phyloP scores from a whole-genome alignment of 2,329 filamentous ascomycete genomes.

The Geosmithia flava region DNA sequence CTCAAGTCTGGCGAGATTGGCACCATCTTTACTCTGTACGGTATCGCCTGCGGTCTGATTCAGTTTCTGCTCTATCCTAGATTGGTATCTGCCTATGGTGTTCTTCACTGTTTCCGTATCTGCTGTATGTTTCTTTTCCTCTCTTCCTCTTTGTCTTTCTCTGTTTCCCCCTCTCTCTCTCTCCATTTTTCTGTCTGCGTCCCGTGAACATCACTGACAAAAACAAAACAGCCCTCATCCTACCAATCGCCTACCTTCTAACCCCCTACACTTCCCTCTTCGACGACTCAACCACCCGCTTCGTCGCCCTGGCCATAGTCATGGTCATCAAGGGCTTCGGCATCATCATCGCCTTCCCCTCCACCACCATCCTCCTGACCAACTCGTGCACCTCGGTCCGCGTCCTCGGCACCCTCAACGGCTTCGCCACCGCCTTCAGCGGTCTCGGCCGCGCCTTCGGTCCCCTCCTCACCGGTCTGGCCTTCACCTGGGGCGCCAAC shows the following conservation, averaged over 20 bases:
- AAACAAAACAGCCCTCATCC: slow-evolving; percentile 37
- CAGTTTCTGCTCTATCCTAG: slow-evolving; percentile 82
- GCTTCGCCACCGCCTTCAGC: slow-evolving; percentile 72
- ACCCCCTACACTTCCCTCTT: slow-evolving; percentile 70
- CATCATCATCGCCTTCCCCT: slow-evolving; percentile 80
- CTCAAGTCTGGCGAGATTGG: slow-evolving; percentile 64
- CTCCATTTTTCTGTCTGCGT: neutral
- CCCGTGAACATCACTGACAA: neutral
- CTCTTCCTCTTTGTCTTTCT: neutral
- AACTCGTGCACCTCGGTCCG: slow-evolving; percentile 13
- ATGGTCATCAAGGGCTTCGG: slow-evolving; percentile 64
- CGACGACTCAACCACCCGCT: slow-evolving; percentile 31
- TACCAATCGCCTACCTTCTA: slow-evolving; percentile 67
- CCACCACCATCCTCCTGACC: slow-evolving; percentile 59
- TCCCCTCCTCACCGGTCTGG: slow-evolving; percentile 58
- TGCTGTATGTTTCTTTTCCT: slow-evolving; percentile 30
- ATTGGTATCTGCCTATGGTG: slow-evolving; percentile 59
- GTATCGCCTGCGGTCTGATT: slow-evolving; percentile 63
- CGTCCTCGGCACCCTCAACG: slow-evolving; percentile 81
- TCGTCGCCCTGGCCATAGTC: slow-evolving; percentile 50
- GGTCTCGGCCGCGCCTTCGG: slow-evolving; percentile 71
- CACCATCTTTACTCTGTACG: slow-evolving; percentile 73
- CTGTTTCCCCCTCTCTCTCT: neutral
- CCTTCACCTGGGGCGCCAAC: slow-evolving; percentile 67
- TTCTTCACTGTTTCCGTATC: slow-evolving; percentile 60